Conservation (phyloP, 1,284 basidiomycete genomes). For the Crucibulum cyathiforme region DNA sequence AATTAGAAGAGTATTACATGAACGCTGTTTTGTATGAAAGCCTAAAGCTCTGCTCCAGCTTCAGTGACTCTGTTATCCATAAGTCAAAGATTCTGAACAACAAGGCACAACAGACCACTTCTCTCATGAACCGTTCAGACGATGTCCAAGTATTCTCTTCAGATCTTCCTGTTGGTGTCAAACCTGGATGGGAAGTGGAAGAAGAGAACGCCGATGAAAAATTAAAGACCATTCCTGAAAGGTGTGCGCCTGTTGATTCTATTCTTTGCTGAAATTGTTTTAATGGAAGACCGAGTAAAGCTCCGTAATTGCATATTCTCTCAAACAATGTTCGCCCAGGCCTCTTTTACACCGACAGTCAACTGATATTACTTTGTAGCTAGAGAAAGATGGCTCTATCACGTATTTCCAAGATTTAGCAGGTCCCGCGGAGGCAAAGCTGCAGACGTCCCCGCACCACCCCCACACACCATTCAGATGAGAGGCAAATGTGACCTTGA, state of each 20-base stretch:
- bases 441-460: constrained; percentile 52
- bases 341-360: constrained; percentile 3
- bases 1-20: no score
- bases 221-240: constrained; percentile 58
- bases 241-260: constrained; percentile 40
- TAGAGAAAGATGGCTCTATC: constrained; percentile 69
- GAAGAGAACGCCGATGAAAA: constrained; percentile 42
- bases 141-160: constrained; percentile 13
- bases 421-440: constrained; percentile 61
- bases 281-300: background rate
- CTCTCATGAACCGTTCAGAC: background rate
- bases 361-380: constrained; percentile 46
- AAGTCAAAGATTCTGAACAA: constrained; percentile 4
- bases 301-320: constrained; percentile 60
- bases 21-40: no score
- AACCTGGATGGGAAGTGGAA: constrained; percentile 64
- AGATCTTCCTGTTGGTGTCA: constrained; percentile 58
- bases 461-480: constrained; percentile 67
- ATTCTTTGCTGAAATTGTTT: background rate
- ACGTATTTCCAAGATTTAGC: constrained; percentile 74
- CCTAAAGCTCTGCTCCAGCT: no score
- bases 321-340: constrained; percentile 66
- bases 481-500: constrained; percentile 70
- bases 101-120: constrained; percentile 5
- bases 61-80: background rate